Evolutionary conservation across 2,329 filamentous ascomycete genomes (phyloP).

Genomic region (Ceratocystiopsis brevicomis): DNA sequence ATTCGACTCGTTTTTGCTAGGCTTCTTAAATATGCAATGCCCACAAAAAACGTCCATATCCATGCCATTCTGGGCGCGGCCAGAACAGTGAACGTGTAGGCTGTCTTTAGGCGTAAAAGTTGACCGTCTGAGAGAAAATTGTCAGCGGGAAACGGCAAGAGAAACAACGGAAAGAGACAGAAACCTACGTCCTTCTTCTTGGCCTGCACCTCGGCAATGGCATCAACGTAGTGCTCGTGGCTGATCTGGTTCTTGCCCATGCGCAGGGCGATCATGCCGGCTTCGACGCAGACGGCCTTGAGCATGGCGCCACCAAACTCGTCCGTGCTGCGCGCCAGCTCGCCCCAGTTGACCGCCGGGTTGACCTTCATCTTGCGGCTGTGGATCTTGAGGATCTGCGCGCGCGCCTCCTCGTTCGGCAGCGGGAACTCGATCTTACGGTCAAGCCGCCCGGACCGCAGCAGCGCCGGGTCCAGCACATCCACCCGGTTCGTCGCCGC

Average conservation of each 20-base stretch:
- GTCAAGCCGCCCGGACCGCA: constrained; percentile 82
- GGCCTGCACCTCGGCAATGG: constrained; percentile 84
- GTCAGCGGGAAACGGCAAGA: constrained; percentile 7
- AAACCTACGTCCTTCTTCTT: constrained; percentile 74
- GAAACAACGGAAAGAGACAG: background rate
- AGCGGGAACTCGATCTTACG: constrained; percentile 97
- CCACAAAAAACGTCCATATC: too few relatives aligned
- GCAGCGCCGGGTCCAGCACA: constrained; percentile 75
- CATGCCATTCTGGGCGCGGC: too few relatives aligned
- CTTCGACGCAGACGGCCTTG: constrained; percentile 96
- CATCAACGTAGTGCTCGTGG: constrained; percentile 97
- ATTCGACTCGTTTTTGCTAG: too few relatives aligned
- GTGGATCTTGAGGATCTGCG: constrained; percentile 94
- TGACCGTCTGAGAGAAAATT: constrained; percentile 29
- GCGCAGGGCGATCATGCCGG: constrained; percentile 93
- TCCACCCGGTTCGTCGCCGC: constrained; percentile 90
- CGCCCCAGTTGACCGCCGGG: constrained; percentile 79
- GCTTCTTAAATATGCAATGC: too few relatives aligned
- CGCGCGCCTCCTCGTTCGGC: constrained; percentile 91
- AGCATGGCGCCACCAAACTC: constrained; percentile 96
- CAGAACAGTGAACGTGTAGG: too few relatives aligned
- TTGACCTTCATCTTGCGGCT: constrained; percentile 97
- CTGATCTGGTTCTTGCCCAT: constrained; percentile 91
- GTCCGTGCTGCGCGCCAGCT: constrained; percentile 88
- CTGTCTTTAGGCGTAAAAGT: constrained; percentile 29